A percentile compares a stretch with the other conserved stretches of the same genome.
phyloP scores from a whole-genome alignment of 1,284 basidiomycete genomes.

The Ustilago esculenta region DNA sequence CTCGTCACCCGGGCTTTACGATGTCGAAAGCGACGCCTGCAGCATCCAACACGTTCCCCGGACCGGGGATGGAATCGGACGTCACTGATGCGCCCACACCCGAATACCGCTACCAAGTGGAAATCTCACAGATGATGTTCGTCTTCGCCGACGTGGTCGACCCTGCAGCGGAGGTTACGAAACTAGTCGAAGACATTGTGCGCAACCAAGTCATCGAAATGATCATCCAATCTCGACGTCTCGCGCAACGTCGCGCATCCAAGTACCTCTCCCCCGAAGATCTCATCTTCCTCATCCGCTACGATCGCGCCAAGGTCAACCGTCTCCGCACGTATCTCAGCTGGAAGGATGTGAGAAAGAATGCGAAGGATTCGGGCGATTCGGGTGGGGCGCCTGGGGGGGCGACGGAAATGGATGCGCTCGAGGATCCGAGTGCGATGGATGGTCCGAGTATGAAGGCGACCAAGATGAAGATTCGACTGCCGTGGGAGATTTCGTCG shows the following conservation, averaged over 20 bases:
- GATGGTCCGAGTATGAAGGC: slow-evolving; percentile 75
- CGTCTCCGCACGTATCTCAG: slow-evolving; percentile 91
- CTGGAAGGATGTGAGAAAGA: slow-evolving; percentile 97
- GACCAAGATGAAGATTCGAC: slow-evolving; percentile 91
- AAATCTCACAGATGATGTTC: slow-evolving; percentile 93
- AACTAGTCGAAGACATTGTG: slow-evolving; percentile 95
- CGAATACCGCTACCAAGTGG: slow-evolving; percentile 67
- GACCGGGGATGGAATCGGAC: slow-evolving; percentile 14
- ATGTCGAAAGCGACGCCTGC: slow-evolving; percentile 27
- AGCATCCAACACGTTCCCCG: slow-evolving; percentile 6
- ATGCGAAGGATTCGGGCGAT: slow-evolving; percentile 78
- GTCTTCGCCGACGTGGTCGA: slow-evolving; percentile 96
- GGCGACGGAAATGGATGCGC: slow-evolving; percentile 26
- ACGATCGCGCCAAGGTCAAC: slow-evolving; percentile 94
- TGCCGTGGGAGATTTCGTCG: slow-evolving; percentile 94
- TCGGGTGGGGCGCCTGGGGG: slow-evolving; percentile 73
- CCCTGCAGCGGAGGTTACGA: slow-evolving; percentile 84
- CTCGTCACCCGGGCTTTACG: background rate
- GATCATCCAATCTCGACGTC: slow-evolving; percentile 85
- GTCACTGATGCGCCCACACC: slow-evolving; percentile 15
- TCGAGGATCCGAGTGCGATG: slow-evolving; percentile 34
- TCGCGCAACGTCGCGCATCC: slow-evolving; percentile 83
- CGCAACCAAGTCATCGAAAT: slow-evolving; percentile 91
- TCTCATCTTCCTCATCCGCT: slow-evolving; percentile 93
- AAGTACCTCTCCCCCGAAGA: slow-evolving; percentile 90